Evolutionary conservation across 1,139 yeast species (phyloP).

Genomic region (Suhomyces yuchorum): DNA sequence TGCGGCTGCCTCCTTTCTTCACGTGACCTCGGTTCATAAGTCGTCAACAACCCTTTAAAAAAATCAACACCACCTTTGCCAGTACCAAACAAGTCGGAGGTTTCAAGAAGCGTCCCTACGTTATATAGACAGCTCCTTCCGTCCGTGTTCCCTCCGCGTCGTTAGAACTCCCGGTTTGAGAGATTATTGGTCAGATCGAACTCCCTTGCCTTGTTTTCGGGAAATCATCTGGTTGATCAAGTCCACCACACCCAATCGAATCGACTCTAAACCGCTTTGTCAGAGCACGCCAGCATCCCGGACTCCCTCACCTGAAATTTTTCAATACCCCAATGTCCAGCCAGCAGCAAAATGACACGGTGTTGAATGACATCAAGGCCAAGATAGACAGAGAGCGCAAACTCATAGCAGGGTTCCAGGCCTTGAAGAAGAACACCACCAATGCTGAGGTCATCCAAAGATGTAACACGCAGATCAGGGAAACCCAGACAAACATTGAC

Average conservation of each 20-base stretch:
- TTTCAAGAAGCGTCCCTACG: neutral
- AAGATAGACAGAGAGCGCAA: constrained; percentile 88
- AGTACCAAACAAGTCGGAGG: neutral
- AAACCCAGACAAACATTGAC: constrained; percentile 87
- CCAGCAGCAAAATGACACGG: constrained; percentile 21
- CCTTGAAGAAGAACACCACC: constrained; percentile 72
- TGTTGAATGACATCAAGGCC: constrained; percentile 64
- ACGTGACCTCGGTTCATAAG: constrained; percentile 9
- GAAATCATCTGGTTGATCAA: neutral
- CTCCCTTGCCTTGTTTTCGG: neutral
- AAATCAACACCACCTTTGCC: constrained; percentile 4
- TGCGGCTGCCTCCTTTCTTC: constrained; percentile 1
- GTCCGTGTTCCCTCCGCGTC: neutral
- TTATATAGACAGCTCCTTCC: neutral
- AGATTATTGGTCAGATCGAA: neutral
- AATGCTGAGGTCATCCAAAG: constrained; percentile 84
- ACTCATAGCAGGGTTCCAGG: constrained; percentile 83
- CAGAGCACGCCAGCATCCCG: neutral
- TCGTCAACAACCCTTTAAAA: constrained; percentile 14
- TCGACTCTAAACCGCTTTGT: too few species aligned
- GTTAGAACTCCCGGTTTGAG: neutral
- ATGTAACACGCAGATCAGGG: constrained; percentile 88
- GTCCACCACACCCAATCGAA: too few species aligned
- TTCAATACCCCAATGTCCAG: neutral
- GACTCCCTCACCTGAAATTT: too few species aligned